Evolutionary conservation across 1,284 basidiomycete species (phyloP), one percentile per base, ranked within the genome.

Genomic region (Ganoderma lucidum): DNA sequence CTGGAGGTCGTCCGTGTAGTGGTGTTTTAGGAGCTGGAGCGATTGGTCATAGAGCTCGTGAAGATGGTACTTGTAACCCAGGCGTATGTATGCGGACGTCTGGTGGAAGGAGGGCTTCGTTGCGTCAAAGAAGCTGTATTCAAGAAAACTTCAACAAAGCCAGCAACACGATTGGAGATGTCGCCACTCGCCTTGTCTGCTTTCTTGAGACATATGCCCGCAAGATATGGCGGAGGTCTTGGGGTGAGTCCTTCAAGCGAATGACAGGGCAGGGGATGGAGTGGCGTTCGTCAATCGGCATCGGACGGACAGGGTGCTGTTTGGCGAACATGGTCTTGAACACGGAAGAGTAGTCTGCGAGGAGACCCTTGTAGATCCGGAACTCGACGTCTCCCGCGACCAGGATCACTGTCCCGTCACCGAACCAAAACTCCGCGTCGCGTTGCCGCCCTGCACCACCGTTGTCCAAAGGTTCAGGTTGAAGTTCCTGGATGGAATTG

Each of bases 41-140:
- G 61, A 39, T 5, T 59, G 12, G 3, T 53, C 28, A 58, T 35
- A n/a, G 6, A 68, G 48, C 19, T 23, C 10, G 0, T 23, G 15
- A 6, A 64, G 23, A 39, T 68, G 23, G 39, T 68, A 68, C 48
- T 68, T 68, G 44, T 55, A 42, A 1, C 58, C 63, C 8, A 68
- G 39, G 6, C 67, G 67, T 35, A 68, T 58, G 30, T 6, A 55
- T 1, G 67, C 63, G 0, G 63, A 56, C 10, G 58, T 48, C 6
- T 23, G 3, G 39, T 30, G 9, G 23, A 66, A 53, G 3, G 48
- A 39, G 2, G 58, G 65, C 15, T 41, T 15, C 58, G 28, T 35
- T 3, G 55, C 35, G 42, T 44, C 42, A 19, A 32, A 45, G 4
- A 39, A 37, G 3, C 56, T 59, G 17, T 12, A 30, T 35, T 12